Conservation (phyloP, 2,329 filamentous ascomycete species). For the Emergomyces orientalis region DNA sequence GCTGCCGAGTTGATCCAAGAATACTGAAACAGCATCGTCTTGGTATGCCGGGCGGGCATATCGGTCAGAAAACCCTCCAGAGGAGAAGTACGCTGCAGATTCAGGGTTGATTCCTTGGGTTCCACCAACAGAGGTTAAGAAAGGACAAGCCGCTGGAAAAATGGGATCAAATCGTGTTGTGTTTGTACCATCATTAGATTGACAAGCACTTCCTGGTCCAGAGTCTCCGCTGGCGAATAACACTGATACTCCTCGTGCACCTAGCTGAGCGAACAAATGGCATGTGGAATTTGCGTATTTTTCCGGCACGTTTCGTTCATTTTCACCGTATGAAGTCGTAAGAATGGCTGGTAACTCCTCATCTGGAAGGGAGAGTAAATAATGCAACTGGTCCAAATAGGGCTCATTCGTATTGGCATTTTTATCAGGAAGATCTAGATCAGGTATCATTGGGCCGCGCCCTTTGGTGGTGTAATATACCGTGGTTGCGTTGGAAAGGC, state of each 20-base stretch:
- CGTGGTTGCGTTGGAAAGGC: conserved; percentile 46
- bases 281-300: conserved; percentile 54
- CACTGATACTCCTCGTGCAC: conserved; percentile 58
- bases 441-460: conserved; percentile 42
- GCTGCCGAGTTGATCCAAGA: conserved; percentile 35
- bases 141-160: conserved; percentile 52
- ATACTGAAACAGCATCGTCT: conserved; percentile 35
- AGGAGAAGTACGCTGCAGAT: conserved; percentile 45
- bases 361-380: conserved; percentile 48
- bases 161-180: conserved; percentile 43
- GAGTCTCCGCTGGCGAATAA: conserved; percentile 55
- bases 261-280: conserved; percentile 54
- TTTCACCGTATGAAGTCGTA: conserved; percentile 59
- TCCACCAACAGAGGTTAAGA: conserved; percentile 54
- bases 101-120: conserved; percentile 48
- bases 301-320: conserved; percentile 53
- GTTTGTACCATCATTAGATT: conserved; percentile 47
- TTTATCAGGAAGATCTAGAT: conserved; percentile 33
- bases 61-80: conserved; percentile 40
- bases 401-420: conserved; percentile 52
- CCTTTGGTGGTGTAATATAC: conserved; percentile 53
- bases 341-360: conserved; percentile 54
- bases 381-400: conserved; percentile 54
- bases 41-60: conserved; percentile 44
- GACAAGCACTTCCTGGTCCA: conserved; percentile 47